Conservation (phyloP, 169 alveolate species). For the Cryptosporidium sp. region DNA sequence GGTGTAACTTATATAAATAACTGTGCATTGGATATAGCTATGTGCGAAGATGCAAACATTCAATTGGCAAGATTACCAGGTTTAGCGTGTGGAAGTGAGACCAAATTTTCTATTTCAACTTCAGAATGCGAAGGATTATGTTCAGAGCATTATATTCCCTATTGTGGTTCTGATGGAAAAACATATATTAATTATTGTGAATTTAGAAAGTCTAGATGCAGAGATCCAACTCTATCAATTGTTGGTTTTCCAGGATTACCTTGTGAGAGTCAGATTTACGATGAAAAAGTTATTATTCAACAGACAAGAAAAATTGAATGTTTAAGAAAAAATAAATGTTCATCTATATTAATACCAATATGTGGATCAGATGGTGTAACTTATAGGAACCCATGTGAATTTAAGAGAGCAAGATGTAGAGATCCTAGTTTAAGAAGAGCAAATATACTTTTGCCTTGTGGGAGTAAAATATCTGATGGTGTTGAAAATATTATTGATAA, state of each 20-base stretch:
- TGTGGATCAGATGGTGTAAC: conserved; percentile 73
- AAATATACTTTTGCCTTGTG: conserved; percentile 55
- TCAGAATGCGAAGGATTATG: conserved; percentile 54
- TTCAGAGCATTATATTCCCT: conserved; percentile 72
- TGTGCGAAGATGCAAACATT: conserved; percentile 53
- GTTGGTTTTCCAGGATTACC: conserved; percentile 76
- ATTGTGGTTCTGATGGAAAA: conserved; percentile 58
- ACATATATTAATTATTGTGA: conserved; percentile 67
- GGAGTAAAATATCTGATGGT: conserved; percentile 40
- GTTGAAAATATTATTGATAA: conserved; percentile 42
- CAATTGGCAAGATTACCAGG: conserved; percentile 73
- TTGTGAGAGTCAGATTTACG: conserved; percentile 68
- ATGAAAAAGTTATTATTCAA: conserved; percentile 43
- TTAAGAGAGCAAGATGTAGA: conserved; percentile 59
- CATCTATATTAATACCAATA: conserved; percentile 29
- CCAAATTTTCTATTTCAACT: not conserved
- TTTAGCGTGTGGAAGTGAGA: conserved; percentile 73
- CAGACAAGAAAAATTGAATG: conserved; percentile 50
- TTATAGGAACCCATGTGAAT: conserved; percentile 66
- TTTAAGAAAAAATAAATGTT: conserved; percentile 29
- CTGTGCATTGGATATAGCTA: conserved; percentile 64
- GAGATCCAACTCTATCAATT: conserved; percentile 35
- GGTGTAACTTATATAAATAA: conserved; percentile 54
- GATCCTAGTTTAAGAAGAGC: conserved; percentile 57
- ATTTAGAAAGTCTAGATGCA: conserved; percentile 58